Conservation (phyloP, 768 basidiomycete species). For the Podaxis sp. region DNA sequence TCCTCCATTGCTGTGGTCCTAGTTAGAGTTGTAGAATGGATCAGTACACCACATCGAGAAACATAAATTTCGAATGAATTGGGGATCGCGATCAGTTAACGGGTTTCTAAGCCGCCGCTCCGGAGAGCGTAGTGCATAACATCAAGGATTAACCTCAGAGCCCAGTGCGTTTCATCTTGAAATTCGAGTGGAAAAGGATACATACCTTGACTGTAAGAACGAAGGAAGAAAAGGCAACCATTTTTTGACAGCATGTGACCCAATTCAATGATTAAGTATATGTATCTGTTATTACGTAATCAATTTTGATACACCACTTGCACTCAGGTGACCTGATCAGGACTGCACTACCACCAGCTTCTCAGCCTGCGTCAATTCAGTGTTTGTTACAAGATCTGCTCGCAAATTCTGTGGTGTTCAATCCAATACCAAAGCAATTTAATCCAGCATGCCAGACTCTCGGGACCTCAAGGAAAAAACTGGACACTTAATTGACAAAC, state of each 20-base stretch:
- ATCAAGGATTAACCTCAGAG: constrained; percentile 41
- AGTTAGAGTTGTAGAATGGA: constrained; percentile 7
- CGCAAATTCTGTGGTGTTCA: background rate
- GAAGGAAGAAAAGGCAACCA: background rate
- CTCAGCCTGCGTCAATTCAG: background rate
- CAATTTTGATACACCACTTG: background rate
- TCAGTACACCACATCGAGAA: constrained; percentile 9
- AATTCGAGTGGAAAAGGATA: constrained; percentile 7
- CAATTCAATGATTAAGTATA: background rate
- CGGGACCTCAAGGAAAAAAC: constrained; percentile 11
- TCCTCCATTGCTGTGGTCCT: constrained; percentile 19
- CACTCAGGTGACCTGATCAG: background rate
- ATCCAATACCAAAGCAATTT: background rate
- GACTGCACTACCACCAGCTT: background rate
- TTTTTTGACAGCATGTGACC: constrained; percentile 3
- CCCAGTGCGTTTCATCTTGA: constrained; percentile 59
- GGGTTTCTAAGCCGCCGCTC: constrained; percentile 54
- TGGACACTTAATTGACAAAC: constrained; percentile 17
- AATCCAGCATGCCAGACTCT: background rate
- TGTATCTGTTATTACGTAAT: background rate
- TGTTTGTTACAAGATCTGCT: background rate
- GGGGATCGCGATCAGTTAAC: constrained; percentile 33
- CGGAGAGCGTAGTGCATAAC: constrained; percentile 41
- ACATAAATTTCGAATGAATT: constrained; percentile 12
- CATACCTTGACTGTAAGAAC: constrained; percentile 9